Base-by-base conservation (phyloP, 2,329 filamentous ascomycete species). In the Arthrobotrys iridis region DNA sequence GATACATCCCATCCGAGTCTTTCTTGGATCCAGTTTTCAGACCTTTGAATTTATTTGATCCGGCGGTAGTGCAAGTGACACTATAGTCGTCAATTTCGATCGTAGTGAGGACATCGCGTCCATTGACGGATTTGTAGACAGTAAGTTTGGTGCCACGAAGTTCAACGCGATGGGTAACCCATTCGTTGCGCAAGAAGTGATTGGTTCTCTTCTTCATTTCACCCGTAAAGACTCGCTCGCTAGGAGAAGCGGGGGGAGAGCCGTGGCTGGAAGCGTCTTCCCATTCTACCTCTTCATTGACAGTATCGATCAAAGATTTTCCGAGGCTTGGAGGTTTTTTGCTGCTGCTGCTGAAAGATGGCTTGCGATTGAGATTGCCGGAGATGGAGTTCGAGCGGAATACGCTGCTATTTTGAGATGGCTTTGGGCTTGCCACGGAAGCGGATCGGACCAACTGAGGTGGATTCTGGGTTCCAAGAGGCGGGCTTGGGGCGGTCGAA, bases 151-250 rank as follows among this genome's bases (percentile, higher is more conserved):
- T 92, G 71, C 90, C 90, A 79, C 89, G 89, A 77, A 97, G 89
- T 24, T 92, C 93, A 82, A 95, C 96, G 84, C 94, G 95, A 79
- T 93, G 90, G 81, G 96, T 92, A 80, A 93, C 89, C 93, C 93
- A 97, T 84, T 97, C 93, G 82, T 96, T 92, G 45, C 93, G 91
- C 75, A 97, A 93, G 85, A 97, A 89, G 80, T 89, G 89, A 33
- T 91, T 96, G 84, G 93, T 93, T 81, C 94, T 92, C 86, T 96
- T 97, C 86, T 93, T 93, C 89, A 99, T 96, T 82, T 90, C 93
- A 0, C 95, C 95, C 57, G 91, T 88, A 82, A 93, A 92, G 33
- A 88, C 87, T 77, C 90, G 83, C 67, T 88, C 88, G 62, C 68
- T 73, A 11, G 79, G 78, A 8, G 78, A 78, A 30, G 78, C 73